Percentiles rank a stretch among this genome's conserved stretches.
Conservation (phyloP, 495 filamentous ascomycete species). For the Neurospora sp. region DNA sequence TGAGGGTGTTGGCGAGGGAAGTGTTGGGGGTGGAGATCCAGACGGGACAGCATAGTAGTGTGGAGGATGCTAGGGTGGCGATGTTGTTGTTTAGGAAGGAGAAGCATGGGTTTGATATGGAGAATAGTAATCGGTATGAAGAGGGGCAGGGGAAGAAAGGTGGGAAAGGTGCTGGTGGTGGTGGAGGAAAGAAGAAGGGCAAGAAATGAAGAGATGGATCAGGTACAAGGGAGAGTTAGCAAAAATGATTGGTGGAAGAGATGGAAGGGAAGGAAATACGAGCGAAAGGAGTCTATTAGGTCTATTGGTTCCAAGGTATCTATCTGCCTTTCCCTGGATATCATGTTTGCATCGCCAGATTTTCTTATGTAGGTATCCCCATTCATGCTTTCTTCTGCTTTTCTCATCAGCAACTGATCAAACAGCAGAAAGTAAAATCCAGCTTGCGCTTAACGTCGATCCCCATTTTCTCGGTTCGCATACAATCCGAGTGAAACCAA, state of each 20-base stretch:
- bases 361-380: not conserved
- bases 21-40: conserved; percentile 80
- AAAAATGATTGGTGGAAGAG: not conserved
- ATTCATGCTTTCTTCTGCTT: not conserved
- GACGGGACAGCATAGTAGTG: conserved; percentile 51
- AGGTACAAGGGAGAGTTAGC: not conserved
- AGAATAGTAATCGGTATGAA: conserved; percentile 56
- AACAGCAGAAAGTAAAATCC: not conserved
- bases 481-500: not conserved
- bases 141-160: conserved; percentile 31
- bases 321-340: not conserved
- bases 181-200: conserved; percentile 13
- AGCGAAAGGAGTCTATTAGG: not conserved
- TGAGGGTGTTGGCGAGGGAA: conserved; percentile 67
- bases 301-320: not conserved
- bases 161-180: not conserved
- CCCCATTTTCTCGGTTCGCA: too few species aligned
- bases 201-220: conserved; percentile 5
- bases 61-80: conserved; percentile 83
- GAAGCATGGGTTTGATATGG: conserved; percentile 74
- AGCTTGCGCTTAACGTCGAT: not conserved
- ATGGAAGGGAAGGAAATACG: too few species aligned
- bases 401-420: not conserved
- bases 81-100: conserved; percentile 78
- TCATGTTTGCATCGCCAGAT: not conserved